Evolutionary conservation across 2,329 filamentous ascomycete species (phyloP).

Genomic region (Fusarium lyarnte): DNA sequence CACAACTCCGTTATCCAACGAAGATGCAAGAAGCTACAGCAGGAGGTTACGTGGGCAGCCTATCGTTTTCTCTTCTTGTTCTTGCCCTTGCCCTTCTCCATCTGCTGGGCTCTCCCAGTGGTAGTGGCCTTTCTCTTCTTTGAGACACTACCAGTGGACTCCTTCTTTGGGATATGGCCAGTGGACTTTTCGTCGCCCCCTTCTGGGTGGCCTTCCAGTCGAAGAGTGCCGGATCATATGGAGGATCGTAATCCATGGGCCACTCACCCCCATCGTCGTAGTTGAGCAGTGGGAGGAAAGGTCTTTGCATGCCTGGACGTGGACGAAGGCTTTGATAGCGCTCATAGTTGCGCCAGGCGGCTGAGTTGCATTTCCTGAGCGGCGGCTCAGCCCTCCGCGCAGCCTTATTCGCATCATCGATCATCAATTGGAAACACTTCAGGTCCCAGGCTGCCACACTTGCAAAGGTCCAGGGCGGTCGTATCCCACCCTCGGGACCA

Average conservation of each 20-base stretch:
- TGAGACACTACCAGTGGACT: no score
- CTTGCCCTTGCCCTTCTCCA: background rate
- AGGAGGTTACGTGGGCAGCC: no score
- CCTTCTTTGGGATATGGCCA: no score
- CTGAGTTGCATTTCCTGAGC: background rate
- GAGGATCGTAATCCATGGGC: background rate
- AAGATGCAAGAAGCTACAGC: background rate
- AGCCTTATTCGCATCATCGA: no score
- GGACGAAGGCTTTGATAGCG: background rate
- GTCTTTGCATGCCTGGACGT: background rate
- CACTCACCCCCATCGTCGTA: no score
- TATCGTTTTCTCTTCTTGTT: background rate
- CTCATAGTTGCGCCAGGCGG: background rate
- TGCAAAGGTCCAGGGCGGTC: background rate
- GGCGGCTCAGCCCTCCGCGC: background rate
- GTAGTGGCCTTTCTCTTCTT: background rate
- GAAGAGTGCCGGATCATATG: conserved; percentile 1
- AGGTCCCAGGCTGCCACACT: conserved; percentile 30
- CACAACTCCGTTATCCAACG: background rate
- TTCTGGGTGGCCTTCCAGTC: background rate
- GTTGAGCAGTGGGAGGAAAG: background rate
- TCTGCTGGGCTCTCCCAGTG: background rate
- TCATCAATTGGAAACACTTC: background rate
- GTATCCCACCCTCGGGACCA: background rate
- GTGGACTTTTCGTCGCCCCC: background rate